Evolutionary conservation across 1,284 basidiomycete genomes (phyloP), one percentile per base, ranked within the genome.

Genomic region (Flammula alnicola): DNA sequence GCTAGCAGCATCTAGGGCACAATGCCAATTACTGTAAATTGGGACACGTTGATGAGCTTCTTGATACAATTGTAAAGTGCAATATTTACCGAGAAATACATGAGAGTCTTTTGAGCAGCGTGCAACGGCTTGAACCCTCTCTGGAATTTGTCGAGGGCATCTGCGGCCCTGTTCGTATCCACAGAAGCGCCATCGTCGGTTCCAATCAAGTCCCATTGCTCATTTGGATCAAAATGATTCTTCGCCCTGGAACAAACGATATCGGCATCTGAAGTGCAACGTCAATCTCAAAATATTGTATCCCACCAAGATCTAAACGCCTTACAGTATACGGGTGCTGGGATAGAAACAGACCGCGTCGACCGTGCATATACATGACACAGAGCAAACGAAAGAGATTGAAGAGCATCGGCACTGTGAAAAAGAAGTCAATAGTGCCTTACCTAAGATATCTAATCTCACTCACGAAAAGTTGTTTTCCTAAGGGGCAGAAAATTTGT

Each of bases 301-400:
- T 10, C 19, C 23, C 3, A 27, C 32, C 14, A 36, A 8, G 12
- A 12, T 10, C 5, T 14, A 20, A 32, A n/a, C 1, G 14, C 29
- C 86, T 64, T 58, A 91, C 89, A 92, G 59, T 91, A 93, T 0
- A 91, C 88, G 0, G 90, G 91, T 0, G 90, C 90, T 0, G 89
- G 88, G 47, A 92, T 89, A 0, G 89, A 91, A 0, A 93, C 91
- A 0, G 88, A 89, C 32, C 91, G 82, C 1, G 91, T 93, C 10
- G 87, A 84, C 2, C 91, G 78, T 0, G 88, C 88, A 61, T 92
- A 93, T 8, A 91, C 84, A 56, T 91, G 90, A 61, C 88, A 91
- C 0, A 93, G 68, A 1, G 87, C 81, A 56, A 88, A 92, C 0
- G 88, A 84, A 2, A 93, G 65, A 2, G 80, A 76, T 55, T 91